phyloP scores from a whole-genome alignment of 805 yeast species.

The Hagleromyces aurorensis region DNA sequence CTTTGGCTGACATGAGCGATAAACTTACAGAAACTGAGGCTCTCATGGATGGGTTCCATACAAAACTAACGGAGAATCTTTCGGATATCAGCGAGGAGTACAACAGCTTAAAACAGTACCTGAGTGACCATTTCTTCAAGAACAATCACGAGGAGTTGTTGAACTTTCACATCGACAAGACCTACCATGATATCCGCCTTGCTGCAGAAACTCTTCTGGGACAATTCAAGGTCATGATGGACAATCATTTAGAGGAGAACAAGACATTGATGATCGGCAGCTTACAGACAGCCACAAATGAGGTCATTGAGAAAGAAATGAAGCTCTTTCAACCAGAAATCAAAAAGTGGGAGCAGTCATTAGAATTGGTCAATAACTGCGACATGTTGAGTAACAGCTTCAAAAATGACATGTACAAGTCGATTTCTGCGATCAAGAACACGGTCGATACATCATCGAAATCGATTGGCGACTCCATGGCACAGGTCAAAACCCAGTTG shows the following conservation, averaged over 20 bases:
- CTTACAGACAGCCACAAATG: constrained; percentile 22
- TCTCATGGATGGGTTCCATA: constrained; percentile 14
- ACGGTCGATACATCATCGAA: constrained; percentile 14
- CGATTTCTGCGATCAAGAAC: constrained; percentile 15
- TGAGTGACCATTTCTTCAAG: constrained; percentile 26
- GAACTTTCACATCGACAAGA: constrained; percentile 18
- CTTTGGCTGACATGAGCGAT: constrained; percentile 14
- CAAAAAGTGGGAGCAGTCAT: constrained; percentile 26
- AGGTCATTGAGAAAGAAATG: constrained; percentile 27
- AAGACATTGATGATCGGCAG: constrained; percentile 20
- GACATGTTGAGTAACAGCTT: constrained; percentile 26
- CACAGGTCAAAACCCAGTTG: constrained; percentile 13
- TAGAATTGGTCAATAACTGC: constrained; percentile 27
- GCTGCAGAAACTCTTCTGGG: constrained; percentile 18
- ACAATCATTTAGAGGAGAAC: constrained; percentile 19
- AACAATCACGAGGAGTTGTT: constrained; percentile 23
- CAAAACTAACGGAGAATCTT: constrained; percentile 20
- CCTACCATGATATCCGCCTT: constrained; percentile 19
- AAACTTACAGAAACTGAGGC: constrained; percentile 16
- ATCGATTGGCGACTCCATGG: constrained; percentile 13
- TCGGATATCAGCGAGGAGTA: constrained; percentile 29
- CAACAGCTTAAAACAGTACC: constrained; percentile 25
- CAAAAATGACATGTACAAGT: constrained; percentile 12
- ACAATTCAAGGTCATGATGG: constrained; percentile 18
- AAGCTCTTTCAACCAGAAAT: constrained; percentile 23